Conservation (phyloP, 163 green algal species). For the Chlorella variabilis region DNA sequence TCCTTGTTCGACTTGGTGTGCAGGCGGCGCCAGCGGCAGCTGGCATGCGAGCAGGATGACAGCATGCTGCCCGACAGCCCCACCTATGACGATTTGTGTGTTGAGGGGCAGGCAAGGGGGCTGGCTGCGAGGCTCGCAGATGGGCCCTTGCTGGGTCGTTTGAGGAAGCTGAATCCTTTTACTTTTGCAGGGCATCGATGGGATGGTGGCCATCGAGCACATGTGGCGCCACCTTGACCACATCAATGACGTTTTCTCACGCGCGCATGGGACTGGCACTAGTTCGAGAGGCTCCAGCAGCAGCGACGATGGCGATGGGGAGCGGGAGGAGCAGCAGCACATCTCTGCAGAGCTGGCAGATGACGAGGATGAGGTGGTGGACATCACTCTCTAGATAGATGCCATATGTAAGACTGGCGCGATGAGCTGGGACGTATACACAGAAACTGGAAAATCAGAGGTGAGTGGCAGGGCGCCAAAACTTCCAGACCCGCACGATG, state of each 20-base stretch:
- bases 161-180: no score
- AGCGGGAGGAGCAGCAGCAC: constrained; percentile 7
- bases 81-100: not conserved
- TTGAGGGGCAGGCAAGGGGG: not conserved
- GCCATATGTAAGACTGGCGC: no score
- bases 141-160: no score
- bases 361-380: constrained; percentile 7
- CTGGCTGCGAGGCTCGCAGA: no score
- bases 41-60: not conserved
- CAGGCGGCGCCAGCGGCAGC: not conserved
- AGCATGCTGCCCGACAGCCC: not conserved
- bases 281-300: not conserved
- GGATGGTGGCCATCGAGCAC: not conserved
- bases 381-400: not conserved
- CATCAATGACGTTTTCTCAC: not conserved
- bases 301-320: not conserved
- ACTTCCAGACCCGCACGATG: no score
- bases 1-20: not conserved
- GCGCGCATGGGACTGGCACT: not conserved
- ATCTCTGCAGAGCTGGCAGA: not conserved
- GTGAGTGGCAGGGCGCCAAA: no score
- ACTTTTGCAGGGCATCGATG: not conserved
- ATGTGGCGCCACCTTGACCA: not conserved
- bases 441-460: no score
- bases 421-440: not conserved